Conservation (phyloP, 805 yeast genomes). For the Yamadazyma tumulicola region DNA sequence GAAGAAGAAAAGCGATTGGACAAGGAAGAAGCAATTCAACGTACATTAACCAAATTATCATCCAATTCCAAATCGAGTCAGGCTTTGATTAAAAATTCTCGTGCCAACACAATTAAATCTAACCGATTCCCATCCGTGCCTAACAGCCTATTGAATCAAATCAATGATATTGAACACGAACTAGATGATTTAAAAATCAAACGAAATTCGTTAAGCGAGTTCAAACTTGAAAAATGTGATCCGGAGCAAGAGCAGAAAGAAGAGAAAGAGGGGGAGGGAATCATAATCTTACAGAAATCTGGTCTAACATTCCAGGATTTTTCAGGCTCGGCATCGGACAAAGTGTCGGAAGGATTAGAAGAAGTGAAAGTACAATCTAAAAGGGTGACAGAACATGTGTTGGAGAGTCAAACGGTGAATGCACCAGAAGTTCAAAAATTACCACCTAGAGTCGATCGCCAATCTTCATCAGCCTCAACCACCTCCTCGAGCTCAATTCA, state of each 20-base stretch:
- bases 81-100: slow-evolving; percentile 20
- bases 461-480: slow-evolving; percentile 11
- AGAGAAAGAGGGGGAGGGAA: neutral
- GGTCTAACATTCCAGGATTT: no score
- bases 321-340: neutral
- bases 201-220: slow-evolving; percentile 4
- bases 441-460: slow-evolving; percentile 4
- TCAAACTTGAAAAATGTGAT: slow-evolving; percentile 1
- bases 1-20: no score
- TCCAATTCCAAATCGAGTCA: slow-evolving; percentile 1
- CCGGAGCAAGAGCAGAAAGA: neutral
- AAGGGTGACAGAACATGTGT: neutral
- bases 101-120: slow-evolving; percentile 29
- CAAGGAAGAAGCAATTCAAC: neutral
- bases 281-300: no score
- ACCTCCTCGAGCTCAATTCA: slow-evolving; percentile 29
- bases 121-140: slow-evolving; percentile 38
- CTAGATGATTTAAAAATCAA: slow-evolving; percentile 3
- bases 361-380: neutral
- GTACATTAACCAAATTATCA: slow-evolving; percentile 5
- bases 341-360: neutral
- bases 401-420: slow-evolving; percentile 1
- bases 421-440: slow-evolving; percentile 3
- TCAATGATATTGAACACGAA: slow-evolving; percentile 6
- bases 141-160: slow-evolving; percentile 10